Evolutionary conservation across 768 basidiomycete genomes (phyloP).

Genomic region (Saitozyma podzolica): DNA sequence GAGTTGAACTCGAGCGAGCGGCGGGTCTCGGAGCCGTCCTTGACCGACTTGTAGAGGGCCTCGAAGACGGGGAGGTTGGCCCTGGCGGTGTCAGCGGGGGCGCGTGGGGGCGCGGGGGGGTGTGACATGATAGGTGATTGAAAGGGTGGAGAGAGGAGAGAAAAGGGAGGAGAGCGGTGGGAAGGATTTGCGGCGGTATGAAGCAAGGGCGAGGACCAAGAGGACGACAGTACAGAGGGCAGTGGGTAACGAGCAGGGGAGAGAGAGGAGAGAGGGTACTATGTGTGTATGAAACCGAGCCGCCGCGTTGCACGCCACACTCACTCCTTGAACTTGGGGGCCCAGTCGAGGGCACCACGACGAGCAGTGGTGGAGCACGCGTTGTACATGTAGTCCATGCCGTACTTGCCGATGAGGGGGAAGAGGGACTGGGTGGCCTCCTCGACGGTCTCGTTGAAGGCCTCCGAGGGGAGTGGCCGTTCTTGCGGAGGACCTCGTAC

Average conservation of each 20-base stretch:
- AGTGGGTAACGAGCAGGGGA: background rate
- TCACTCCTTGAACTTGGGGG: conserved; percentile 78
- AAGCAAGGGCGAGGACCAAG: too few species aligned
- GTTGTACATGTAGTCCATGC: conserved; percentile 99
- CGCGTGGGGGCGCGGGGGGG: background rate
- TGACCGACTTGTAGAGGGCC: conserved; percentile 89
- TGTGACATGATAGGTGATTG: too few species aligned
- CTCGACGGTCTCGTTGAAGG: conserved; percentile 99
- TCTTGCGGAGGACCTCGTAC: conserved; percentile 61
- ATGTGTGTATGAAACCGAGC: too few species aligned
- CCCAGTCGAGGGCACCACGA: conserved; percentile 95
- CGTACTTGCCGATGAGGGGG: conserved; percentile 92
- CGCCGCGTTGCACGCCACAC: conserved; percentile 7
- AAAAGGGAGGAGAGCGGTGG: too few species aligned
- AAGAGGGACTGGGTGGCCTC: conserved; percentile 99
- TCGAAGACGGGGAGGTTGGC: conserved; percentile 94
- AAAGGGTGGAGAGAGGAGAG: too few species aligned
- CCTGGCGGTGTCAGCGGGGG: conserved; percentile 53
- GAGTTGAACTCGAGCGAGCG: conserved; percentile 96
- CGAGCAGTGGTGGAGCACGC: conserved; percentile 99
- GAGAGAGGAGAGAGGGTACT: background rate
- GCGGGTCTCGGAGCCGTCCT: conserved; percentile 93
- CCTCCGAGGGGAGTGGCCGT: conserved; percentile 84
- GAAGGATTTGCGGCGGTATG: too few species aligned
- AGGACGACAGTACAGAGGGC: background rate